These are phyloP conservation scores for Excoecaria cochinchinensis DNA, from an alignment of 345 rosid genomes.

Conservation along the genomic window DNA sequence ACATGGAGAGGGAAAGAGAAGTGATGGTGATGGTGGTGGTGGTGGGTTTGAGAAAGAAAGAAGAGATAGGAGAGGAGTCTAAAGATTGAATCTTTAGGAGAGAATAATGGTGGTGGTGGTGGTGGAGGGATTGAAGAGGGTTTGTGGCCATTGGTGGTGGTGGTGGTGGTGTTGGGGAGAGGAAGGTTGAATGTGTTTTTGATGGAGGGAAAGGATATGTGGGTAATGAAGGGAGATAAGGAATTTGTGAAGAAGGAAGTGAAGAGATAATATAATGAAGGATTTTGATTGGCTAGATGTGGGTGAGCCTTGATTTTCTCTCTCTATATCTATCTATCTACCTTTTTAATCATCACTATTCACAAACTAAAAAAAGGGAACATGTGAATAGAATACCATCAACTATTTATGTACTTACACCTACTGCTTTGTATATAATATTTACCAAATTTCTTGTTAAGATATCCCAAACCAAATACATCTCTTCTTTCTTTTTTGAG, in stretches of 20 bases:
- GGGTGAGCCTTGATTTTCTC: conserved; percentile 61
- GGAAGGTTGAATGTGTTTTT: neutral
- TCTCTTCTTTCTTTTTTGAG: too few relatives aligned
- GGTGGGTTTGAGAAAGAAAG: conserved; percentile 25
- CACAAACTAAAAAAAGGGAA: neutral
- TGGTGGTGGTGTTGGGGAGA: neutral
- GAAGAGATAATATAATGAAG: conserved; percentile 32
- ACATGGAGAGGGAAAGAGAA: conserved; percentile 22
- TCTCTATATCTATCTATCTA: neutral
- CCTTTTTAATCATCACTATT: neutral
- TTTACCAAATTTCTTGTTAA: too few relatives aligned
- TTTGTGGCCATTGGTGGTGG: conserved; percentile 42
- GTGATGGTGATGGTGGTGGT: conserved; percentile 32
- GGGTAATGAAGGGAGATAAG: conserved; percentile 20
- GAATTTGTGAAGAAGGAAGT: conserved; percentile 21
- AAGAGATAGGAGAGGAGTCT: conserved; percentile 23
- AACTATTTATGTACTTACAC: too few relatives aligned
- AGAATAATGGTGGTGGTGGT: conserved; percentile 12
- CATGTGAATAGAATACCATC: too few relatives aligned
- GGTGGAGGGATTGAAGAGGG: conserved; percentile 43
- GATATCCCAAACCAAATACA: too few relatives aligned
- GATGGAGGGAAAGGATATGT: neutral
- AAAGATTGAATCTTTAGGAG: conserved; percentile 27
- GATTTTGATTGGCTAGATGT: conserved; percentile 59
- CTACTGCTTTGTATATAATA: too few relatives aligned